Conservation (phyloP, 177 flowering plant species). For the Vitis hybrid region DNA sequence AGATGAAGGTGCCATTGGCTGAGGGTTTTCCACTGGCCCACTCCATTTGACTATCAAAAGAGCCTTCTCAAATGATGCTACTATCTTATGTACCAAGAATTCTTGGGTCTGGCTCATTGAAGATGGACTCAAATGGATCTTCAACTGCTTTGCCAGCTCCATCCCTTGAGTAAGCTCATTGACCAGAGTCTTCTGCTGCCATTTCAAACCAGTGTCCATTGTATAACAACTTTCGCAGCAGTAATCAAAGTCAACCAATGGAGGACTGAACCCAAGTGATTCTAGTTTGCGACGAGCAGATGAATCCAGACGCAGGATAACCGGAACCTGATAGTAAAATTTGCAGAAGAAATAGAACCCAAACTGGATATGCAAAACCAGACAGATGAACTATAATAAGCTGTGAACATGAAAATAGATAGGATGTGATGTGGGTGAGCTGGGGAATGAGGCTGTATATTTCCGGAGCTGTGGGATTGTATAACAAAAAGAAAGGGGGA, state of each 20-base stretch:
- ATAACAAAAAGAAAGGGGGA: neutral
- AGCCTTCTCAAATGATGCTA: constrained; percentile 63
- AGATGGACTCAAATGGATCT: constrained; percentile 32
- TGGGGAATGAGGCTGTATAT: neutral
- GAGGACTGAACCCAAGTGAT: neutral
- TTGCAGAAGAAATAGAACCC: neutral
- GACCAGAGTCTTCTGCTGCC: constrained; percentile 47
- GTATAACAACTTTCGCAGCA: neutral
- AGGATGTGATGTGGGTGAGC: neutral
- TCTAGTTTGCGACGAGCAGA: neutral
- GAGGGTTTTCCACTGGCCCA: constrained; percentile 30
- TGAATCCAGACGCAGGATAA: neutral
- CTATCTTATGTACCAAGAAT: constrained; percentile 41
- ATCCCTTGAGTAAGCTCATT: constrained; percentile 58
- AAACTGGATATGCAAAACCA: neutral
- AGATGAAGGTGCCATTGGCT: constrained; percentile 6
- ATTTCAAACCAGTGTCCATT: constrained; percentile 39
- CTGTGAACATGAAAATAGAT: constrained; percentile 10
- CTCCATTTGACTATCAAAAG: constrained; percentile 52
- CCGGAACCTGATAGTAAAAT: no score
- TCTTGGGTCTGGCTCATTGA: constrained; percentile 42
- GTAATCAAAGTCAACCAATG: neutral
- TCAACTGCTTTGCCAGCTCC: constrained; percentile 56
- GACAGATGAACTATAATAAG: constrained; percentile 4
- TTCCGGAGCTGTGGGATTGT: neutral